Conservation (phyloP, 257 asterid species). For the Ilex asprella region DNA sequence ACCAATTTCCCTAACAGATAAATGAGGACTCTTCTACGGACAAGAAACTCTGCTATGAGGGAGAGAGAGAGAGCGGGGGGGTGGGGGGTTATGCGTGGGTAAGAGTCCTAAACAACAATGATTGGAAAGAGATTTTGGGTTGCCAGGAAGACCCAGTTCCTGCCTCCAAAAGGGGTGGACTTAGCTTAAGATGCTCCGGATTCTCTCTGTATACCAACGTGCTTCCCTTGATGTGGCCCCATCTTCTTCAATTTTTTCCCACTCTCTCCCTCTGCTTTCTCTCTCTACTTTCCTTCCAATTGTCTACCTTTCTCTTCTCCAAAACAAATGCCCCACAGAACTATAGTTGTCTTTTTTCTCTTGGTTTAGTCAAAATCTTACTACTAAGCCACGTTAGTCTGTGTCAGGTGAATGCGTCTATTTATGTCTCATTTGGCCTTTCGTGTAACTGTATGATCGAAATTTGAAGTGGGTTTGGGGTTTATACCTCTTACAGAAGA, state of each 20-base stretch:
- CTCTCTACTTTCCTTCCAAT: background rate
- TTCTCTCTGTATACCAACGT: slow-evolving; percentile 6
- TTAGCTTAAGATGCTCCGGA: background rate
- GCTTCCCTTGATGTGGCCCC: slow-evolving; percentile 6
- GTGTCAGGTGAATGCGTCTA: slow-evolving; percentile 7
- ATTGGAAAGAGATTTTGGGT: slow-evolving; percentile 33
- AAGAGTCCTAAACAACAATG: slow-evolving; percentile 16
- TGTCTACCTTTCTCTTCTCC: background rate
- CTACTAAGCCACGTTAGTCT: slow-evolving; percentile 5
- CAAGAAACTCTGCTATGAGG: no score
- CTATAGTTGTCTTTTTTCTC: slow-evolving; percentile 2
- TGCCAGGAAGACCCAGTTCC: background rate
- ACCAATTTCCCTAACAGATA: no score
- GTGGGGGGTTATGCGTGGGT: no score
- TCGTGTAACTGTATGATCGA: slow-evolving; percentile 24
- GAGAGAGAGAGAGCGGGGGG: no score
- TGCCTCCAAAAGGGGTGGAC: slow-evolving; percentile 3
- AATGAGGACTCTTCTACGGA: no score
- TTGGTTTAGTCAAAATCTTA: slow-evolving; percentile 18
- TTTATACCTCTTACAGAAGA: slow-evolving; percentile 6
- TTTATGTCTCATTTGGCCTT: slow-evolving; percentile 10
- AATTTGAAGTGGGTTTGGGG: slow-evolving; percentile 24
- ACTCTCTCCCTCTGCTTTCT: background rate
- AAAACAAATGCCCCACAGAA: background rate
- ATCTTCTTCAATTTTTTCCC: no score